These are phyloP conservation scores for Candida ipomoeae DNA, from an alignment of 805 yeast species.

Conservation along the genomic window DNA sequence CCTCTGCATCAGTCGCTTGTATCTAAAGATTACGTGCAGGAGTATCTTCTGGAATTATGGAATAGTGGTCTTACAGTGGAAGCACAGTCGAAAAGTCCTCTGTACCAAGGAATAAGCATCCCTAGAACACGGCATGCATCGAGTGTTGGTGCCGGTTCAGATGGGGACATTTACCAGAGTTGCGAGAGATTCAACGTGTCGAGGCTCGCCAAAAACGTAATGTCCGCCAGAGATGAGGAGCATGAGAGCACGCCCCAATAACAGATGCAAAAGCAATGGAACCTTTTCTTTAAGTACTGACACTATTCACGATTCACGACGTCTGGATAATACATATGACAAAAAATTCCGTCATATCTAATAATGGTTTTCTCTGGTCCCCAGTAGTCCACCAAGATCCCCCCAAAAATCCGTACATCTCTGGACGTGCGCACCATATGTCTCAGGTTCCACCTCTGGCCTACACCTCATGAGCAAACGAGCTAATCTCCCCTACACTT, in stretches of 20 bases:
- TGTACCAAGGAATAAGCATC: neutral
- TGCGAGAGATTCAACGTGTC: neutral
- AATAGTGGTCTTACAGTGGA: neutral
- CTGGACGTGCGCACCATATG: neutral
- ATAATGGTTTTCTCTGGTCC: no score
- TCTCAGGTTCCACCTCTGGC: neutral
- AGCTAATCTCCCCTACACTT: conserved; percentile 37
- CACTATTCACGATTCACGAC: neutral
- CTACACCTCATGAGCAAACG: conserved; percentile 30
- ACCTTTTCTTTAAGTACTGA: neutral
- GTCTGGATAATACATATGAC: no score
- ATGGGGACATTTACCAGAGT: neutral
- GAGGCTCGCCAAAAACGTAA: neutral
- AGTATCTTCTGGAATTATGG: neutral
- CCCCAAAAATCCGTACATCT: neutral
- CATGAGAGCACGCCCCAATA: neutral
- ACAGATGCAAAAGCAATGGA: neutral
- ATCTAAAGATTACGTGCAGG: neutral
- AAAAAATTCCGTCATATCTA: no score
- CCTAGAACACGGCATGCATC: neutral
- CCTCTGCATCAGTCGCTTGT: neutral
- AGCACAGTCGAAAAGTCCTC: neutral
- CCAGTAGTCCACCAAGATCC: no score
- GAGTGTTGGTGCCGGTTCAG: neutral
- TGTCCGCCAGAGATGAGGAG: neutral